phyloP scores from a whole-genome alignment of 805 yeast genomes.

The Lachancea sp. region DNA sequence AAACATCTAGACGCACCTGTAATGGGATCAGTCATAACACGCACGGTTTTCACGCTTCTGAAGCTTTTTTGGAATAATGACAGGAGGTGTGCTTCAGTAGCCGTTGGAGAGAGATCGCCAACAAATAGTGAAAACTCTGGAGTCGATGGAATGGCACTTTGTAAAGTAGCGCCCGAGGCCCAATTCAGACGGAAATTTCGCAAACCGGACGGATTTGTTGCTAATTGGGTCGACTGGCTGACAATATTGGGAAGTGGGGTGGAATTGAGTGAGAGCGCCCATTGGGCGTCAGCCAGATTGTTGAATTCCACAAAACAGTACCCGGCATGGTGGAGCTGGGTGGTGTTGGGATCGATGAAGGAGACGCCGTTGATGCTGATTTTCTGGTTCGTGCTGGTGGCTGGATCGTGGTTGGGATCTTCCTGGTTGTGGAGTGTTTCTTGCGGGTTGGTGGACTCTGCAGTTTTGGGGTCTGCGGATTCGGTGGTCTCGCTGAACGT shows the following conservation, averaged over 20 bases:
- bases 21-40: conserved; percentile 83
- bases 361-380: conserved; percentile 26
- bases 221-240: conserved; percentile 16
- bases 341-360: conserved; percentile 30
- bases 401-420: too few species aligned
- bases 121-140: conserved; percentile 76
- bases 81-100: conserved; percentile 73
- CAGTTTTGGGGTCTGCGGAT: background rate
- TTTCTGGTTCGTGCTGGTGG: conserved; percentile 4
- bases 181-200: conserved; percentile 70
- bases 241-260: conserved; percentile 49
- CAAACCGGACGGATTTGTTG: conserved; percentile 36
- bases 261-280: conserved; percentile 62
- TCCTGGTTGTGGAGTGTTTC: too few species aligned
- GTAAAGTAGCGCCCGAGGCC: conserved; percentile 77
- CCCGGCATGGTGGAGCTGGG: conserved; percentile 44
- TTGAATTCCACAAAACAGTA: conserved; percentile 77
- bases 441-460: too few species aligned
- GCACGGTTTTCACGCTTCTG: conserved; percentile 64
- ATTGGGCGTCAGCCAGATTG: conserved; percentile 59
- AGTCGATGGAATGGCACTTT: conserved; percentile 62
- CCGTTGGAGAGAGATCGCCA: conserved; percentile 73
- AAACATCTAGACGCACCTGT: conserved; percentile 72
- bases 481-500: conserved; percentile 20
- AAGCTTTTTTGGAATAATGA: conserved; percentile 64